phyloP scores from a whole-genome alignment of 1,284 basidiomycete species.

The Schizophyllum amplum region DNA sequence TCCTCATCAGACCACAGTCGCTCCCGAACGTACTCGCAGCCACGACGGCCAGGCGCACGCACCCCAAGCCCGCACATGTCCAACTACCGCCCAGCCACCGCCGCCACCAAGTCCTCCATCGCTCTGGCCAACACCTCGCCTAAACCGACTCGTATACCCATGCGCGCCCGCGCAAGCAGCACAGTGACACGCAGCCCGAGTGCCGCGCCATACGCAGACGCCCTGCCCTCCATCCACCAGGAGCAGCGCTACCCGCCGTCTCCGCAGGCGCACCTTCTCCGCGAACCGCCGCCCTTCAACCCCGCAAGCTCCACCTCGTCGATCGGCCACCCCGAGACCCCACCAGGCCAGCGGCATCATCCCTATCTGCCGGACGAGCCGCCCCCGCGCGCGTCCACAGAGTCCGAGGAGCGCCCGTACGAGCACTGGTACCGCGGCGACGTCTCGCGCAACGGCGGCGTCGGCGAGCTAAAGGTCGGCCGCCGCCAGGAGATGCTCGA shows the following conservation, averaged over 20 bases:
- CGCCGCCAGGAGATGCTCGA: conserved; percentile 70
- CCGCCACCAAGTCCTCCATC: conserved; percentile 1
- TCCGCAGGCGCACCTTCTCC: conserved; percentile 24
- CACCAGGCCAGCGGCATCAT: conserved; percentile 7
- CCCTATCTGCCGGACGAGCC: conserved; percentile 11
- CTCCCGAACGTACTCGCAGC: conserved; percentile 56
- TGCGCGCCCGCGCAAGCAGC: conserved; percentile 7
- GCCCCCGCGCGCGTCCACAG: conserved; percentile 45
- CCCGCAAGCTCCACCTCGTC: conserved; percentile 27
- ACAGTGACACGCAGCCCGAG: conserved; percentile 3
- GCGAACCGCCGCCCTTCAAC: conserved; percentile 41
- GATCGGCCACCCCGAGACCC: conserved; percentile 20
- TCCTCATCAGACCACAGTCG: conserved; percentile 23
- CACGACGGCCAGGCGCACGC: conserved; percentile 24
- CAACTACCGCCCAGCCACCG: conserved; percentile 13
- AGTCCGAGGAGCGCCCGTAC: conserved; percentile 70
- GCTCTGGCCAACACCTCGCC: conserved; percentile 5
- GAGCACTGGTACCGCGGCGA: conserved; percentile 82
- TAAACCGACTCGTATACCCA: conserved; percentile 14
- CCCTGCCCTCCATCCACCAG: conserved; percentile 1
- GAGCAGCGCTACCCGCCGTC: conserved; percentile 4
- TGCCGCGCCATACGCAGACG: conserved; percentile 9
- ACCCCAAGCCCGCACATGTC: conserved; percentile 16
- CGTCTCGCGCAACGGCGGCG: conserved; percentile 69
- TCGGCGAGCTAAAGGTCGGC: conserved; percentile 67